These are phyloP conservation scores for Babesia bovis DNA, from an alignment of 169 alveolate species.

Conservation along the genomic window DNA sequence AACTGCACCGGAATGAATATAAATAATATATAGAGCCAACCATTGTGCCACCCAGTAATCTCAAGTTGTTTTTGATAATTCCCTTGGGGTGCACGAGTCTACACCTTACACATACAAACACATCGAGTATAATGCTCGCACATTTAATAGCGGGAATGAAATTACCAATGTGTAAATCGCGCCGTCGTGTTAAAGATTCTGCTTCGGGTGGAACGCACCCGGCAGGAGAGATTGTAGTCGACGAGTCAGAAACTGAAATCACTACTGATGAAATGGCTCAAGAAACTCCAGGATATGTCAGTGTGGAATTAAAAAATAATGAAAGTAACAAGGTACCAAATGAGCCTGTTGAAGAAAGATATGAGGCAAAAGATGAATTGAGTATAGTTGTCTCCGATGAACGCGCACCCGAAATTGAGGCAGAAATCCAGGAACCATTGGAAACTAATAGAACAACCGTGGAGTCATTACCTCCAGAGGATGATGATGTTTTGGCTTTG, in stretches of 20 bases:
- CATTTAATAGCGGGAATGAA: constrained; percentile 14
- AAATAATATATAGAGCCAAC: not conserved
- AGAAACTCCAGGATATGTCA: not conserved
- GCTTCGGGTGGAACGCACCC: constrained; percentile 27
- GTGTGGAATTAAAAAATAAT: not conserved
- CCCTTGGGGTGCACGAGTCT: constrained; percentile 35
- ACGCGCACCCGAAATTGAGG: constrained; percentile 5
- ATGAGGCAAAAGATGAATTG: not conserved
- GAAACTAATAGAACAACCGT: not conserved
- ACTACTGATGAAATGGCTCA: not conserved
- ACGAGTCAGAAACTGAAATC: constrained; percentile 60
- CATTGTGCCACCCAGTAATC: not conserved
- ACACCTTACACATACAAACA: not conserved
- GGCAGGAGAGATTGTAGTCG: constrained; percentile 37
- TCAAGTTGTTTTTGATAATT: not conserved
- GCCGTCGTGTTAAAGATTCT: constrained; percentile 32
- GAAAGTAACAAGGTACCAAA: not conserved
- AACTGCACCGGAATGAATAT: constrained; percentile 9
- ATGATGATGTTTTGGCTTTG: not conserved
- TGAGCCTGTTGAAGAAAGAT: not conserved
- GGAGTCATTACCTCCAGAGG: not conserved
- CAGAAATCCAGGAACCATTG: constrained; percentile 13
- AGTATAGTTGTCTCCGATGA: not conserved
- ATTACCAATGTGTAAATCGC: constrained; percentile 51
- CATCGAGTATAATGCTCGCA: not conserved